phyloP scores from a whole-genome alignment of 2,329 filamentous ascomycete species.

The Albifimbria verrucaria region DNA sequence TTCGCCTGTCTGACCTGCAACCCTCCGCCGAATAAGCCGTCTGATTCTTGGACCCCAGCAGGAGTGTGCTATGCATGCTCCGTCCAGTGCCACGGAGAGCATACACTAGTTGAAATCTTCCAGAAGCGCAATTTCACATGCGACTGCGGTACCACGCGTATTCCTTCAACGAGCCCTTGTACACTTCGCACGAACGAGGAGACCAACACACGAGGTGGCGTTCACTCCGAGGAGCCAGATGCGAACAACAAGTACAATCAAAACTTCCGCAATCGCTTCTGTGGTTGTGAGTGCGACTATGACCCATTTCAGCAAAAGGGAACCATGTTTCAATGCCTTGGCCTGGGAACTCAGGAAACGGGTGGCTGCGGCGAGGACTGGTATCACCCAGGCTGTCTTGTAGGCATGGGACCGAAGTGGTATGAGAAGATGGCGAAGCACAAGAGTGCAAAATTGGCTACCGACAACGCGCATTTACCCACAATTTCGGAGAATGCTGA shows the following conservation, averaged over 20 bases:
- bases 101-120: constrained; percentile 93
- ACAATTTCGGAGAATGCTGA: constrained; percentile 51
- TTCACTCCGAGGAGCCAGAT: constrained; percentile 71
- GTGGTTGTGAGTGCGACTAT: constrained; percentile 83
- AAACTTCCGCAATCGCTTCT: constrained; percentile 92
- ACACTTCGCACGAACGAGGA: constrained; percentile 67
- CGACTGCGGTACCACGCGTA: constrained; percentile 87
- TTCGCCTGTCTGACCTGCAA: constrained; percentile 96
- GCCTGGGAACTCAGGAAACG: constrained; percentile 72
- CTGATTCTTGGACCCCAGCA: constrained; percentile 55
- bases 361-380: constrained; percentile 96
- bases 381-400: constrained; percentile 92
- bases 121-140: constrained; percentile 93
- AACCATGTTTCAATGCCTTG: constrained; percentile 97
- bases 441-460: constrained; percentile 17
- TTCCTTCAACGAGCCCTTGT: constrained; percentile 70
- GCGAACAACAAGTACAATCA: constrained; percentile 86
- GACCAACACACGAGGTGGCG: constrained; percentile 73
- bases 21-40: constrained; percentile 63
- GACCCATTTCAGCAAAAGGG: constrained; percentile 86
- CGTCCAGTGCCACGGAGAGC: constrained; percentile 93
- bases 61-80: constrained; percentile 97
- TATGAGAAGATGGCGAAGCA: constrained; percentile 49
- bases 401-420: constrained; percentile 75
- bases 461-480: constrained; percentile 30